These are phyloP conservation scores for Bruguiera hainesii DNA, from an alignment of 441 rosid genomes.

Conservation along the genomic window DNA sequence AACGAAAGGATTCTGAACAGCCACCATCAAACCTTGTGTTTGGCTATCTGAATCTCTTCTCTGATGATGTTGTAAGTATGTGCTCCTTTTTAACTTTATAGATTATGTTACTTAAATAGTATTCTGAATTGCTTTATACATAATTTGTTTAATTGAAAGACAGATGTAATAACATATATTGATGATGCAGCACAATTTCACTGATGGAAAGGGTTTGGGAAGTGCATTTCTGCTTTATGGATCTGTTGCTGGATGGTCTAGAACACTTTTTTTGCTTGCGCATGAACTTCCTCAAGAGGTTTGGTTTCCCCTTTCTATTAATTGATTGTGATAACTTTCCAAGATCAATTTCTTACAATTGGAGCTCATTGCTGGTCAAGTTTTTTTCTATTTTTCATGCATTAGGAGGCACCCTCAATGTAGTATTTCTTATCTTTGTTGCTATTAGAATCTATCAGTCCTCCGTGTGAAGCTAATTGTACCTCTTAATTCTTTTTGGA, in stretches of 20 bases:
- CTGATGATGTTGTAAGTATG: slow-evolving; percentile 95
- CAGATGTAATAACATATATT: not conserved
- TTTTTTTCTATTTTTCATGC: too few species aligned
- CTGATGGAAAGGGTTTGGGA: slow-evolving; percentile 94
- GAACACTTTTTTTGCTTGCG: slow-evolving; percentile 88
- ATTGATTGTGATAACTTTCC: not conserved
- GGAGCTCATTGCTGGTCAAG: too few species aligned
- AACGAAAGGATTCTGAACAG: slow-evolving; percentile 37
- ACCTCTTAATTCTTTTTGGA: too few species aligned
- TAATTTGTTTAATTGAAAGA: too few species aligned
- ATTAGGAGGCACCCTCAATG: too few species aligned
- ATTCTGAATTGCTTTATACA: too few species aligned
- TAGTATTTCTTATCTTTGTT: too few species aligned
- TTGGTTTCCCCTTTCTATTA: slow-evolving; percentile 13
- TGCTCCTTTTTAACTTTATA: slow-evolving; percentile 11
- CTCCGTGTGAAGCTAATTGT: too few species aligned
- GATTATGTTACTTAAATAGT: too few species aligned
- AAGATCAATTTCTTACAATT: too few species aligned
- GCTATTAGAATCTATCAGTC: too few species aligned
- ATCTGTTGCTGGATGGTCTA: slow-evolving; percentile 99
- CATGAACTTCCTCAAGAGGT: slow-evolving; percentile 99
- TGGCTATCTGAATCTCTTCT: slow-evolving; percentile 92
- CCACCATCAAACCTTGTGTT: slow-evolving; percentile 70
- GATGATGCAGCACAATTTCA: slow-evolving; percentile 84
- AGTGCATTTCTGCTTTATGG: slow-evolving; percentile 95